Evolutionary conservation across 768 basidiomycete genomes (phyloP).

Genomic region (Lactarius hengduanensis): DNA sequence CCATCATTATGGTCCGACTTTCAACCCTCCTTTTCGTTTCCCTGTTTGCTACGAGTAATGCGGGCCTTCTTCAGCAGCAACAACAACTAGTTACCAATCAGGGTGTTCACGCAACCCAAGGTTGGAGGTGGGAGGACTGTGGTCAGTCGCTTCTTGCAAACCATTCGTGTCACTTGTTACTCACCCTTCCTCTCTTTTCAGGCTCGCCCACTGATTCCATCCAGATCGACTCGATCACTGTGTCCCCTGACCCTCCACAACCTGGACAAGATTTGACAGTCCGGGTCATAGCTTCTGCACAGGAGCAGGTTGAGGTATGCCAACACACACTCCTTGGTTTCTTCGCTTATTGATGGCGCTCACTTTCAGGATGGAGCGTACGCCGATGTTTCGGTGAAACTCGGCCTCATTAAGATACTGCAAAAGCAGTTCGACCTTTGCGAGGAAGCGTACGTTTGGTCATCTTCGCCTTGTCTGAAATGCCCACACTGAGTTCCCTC

Average conservation of each 20-base stretch:
- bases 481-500: constrained; percentile 9
- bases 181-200: constrained; percentile 34
- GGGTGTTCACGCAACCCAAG: constrained; percentile 40
- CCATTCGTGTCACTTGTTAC: not conserved
- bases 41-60: constrained; percentile 32
- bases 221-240: constrained; percentile 64
- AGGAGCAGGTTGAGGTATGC: constrained; percentile 62
- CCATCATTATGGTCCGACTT: constrained; percentile 32
- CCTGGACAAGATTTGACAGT: constrained; percentile 90
- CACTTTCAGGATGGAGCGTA: constrained; percentile 79
- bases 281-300: constrained; percentile 61
- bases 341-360: constrained; percentile 2
- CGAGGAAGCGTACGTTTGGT: constrained; percentile 79
- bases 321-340: constrained; percentile 1
- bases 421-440: constrained; percentile 84
- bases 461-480: not conserved
- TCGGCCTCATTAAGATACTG: constrained; percentile 91
- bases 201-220: constrained; percentile 48
- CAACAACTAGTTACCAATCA: constrained; percentile 31
- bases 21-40: constrained; percentile 35
- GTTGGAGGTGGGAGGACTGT: constrained; percentile 72
- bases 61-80: constrained; percentile 33
- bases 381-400: constrained; percentile 86
- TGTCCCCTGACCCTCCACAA: constrained; percentile 85
- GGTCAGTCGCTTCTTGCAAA: constrained; percentile 50